Conservation (phyloP, 345 rosid genomes). For the Clausena lansium region DNA sequence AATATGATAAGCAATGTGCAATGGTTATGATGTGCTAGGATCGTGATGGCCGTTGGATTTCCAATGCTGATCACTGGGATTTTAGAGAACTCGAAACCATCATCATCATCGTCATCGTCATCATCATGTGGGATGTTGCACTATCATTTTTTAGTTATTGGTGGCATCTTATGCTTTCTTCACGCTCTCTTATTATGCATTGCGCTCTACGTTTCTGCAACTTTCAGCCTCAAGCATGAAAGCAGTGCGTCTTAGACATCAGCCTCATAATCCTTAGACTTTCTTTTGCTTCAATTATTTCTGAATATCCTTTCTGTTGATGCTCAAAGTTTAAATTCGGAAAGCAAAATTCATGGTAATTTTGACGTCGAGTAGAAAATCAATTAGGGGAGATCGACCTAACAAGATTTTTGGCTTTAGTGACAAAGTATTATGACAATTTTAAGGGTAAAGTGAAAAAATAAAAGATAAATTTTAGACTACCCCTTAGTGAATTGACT, state of each 20-base stretch:
- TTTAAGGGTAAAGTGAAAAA: too few species aligned
- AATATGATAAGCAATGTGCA: neutral
- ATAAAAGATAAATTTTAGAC: too few species aligned
- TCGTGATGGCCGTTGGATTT: constrained; percentile 23
- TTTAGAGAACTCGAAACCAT: constrained; percentile 22
- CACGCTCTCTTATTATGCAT: constrained; percentile 19
- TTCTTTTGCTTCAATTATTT: too few species aligned
- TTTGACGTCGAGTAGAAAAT: too few species aligned
- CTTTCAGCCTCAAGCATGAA: neutral
- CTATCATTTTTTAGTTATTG: constrained; percentile 16
- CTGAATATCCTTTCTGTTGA: too few species aligned
- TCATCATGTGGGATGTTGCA: constrained; percentile 5
- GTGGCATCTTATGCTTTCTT: constrained; percentile 24
- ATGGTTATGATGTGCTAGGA: constrained; percentile 8
- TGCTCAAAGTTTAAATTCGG: too few species aligned
- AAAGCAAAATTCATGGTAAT: too few species aligned
- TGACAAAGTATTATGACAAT: too few species aligned
- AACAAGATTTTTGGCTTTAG: too few species aligned
- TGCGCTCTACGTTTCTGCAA: constrained; percentile 15
- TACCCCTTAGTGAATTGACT: too few species aligned
- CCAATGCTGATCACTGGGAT: constrained; percentile 19
- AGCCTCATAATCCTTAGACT: too few species aligned
- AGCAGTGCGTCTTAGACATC: neutral
- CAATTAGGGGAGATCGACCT: too few species aligned
- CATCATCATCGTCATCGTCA: neutral